Evolutionary conservation across 1,139 yeast species (phyloP).

Genomic region (Lodderomyces metapsilosis): DNA sequence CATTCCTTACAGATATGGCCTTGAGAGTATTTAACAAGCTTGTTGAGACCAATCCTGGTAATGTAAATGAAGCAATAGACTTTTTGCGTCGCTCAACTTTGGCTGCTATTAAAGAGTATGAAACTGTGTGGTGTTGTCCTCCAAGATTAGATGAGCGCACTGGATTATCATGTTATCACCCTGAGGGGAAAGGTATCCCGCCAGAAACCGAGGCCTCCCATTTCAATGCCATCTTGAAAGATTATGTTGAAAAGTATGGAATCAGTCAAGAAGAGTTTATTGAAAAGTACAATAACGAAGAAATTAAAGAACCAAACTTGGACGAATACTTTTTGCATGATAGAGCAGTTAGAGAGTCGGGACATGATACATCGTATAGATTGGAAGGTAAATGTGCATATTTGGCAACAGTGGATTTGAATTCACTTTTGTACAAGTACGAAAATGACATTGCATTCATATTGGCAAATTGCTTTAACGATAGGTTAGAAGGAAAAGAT

Average conservation of each 20-base stretch:
- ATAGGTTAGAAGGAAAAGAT: constrained; percentile 33
- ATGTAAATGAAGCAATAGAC: constrained; percentile 42
- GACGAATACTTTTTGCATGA: constrained; percentile 92
- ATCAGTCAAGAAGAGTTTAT: constrained; percentile 70
- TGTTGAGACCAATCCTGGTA: constrained; percentile 39
- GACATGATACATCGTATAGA: constrained; percentile 92
- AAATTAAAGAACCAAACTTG: constrained; percentile 68
- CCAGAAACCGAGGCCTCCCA: constrained; percentile 96
- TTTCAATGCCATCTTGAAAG: constrained; percentile 68
- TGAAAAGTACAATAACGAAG: constrained; percentile 63
- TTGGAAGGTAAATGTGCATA: constrained; percentile 88
- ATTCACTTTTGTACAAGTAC: constrained; percentile 83
- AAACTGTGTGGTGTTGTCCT: constrained; percentile 69
- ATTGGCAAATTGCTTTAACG: constrained; percentile 56
- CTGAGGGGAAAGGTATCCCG: constrained; percentile 88
- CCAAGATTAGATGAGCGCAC: constrained; percentile 79
- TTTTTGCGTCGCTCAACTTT: constrained; percentile 62
- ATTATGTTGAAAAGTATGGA: constrained; percentile 65
- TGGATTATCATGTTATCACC: constrained; percentile 87
- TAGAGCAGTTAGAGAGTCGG: constrained; percentile 93
- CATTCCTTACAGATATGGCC: constrained; percentile 95
- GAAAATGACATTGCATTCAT: constrained; percentile 79
- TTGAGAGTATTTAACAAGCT: constrained; percentile 65
- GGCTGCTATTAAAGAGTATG: constrained; percentile 88
- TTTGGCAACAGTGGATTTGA: constrained; percentile 88